Conservation (phyloP, 139 green algal genomes). For the Coelastrella sp. region DNA sequence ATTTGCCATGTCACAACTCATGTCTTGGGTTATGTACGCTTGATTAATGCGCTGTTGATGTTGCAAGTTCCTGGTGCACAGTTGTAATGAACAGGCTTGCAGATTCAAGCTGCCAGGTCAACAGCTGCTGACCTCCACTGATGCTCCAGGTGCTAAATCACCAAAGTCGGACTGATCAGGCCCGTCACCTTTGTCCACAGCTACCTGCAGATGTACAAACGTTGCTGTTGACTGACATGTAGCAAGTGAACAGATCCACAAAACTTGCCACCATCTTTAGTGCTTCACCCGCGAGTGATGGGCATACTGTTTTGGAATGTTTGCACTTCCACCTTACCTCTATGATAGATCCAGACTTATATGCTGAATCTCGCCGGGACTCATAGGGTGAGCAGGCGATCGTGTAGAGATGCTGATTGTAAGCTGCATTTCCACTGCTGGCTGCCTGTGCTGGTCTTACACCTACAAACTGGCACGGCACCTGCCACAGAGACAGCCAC, state of each 20-base stretch:
- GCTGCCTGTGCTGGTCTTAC: slow-evolving; percentile 43
- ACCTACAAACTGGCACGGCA: slow-evolving; percentile 69
- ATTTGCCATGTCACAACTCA: no score
- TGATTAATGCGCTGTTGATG: no score
- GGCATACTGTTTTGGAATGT: no score
- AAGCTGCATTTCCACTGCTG: neutral
- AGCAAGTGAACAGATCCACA: neutral
- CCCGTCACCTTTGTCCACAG: slow-evolving; percentile 27
- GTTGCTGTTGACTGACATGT: neutral
- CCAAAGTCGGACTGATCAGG: slow-evolving; percentile 22
- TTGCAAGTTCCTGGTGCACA: no score
- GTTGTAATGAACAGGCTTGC: no score
- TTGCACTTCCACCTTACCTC: slow-evolving; percentile 70
- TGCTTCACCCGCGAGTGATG: no score
- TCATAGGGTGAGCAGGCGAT: slow-evolving; percentile 77
- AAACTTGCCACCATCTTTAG: neutral
- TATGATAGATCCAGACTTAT: slow-evolving; percentile 80
- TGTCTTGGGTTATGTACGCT: no score
- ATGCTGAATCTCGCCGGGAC: slow-evolving; percentile 68
- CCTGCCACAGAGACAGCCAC: no score
- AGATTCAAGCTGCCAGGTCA: no score
- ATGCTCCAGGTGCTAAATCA: slow-evolving; percentile 36
- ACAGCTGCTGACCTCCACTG: slow-evolving; percentile 37
- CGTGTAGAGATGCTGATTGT: slow-evolving; percentile 43
- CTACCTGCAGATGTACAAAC: slow-evolving; percentile 3